A percentile compares a stretch with the other conserved stretches of the same genome.
Evolutionary conservation across 2,329 filamentous ascomycete species (phyloP).

Genomic region (Berkeleyomyces rouxiae): DNA sequence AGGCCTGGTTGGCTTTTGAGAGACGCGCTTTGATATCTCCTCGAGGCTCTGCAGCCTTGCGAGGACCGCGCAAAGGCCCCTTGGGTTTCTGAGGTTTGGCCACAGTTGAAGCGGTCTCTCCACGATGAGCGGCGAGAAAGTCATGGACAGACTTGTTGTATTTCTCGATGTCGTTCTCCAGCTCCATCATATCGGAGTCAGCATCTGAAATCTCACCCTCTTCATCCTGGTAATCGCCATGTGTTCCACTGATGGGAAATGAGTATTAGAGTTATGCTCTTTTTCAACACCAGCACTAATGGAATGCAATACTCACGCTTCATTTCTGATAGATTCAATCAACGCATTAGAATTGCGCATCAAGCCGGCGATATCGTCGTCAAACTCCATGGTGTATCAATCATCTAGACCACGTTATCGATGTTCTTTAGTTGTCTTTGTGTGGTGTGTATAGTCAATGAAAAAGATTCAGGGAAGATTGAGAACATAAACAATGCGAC

Average conservation of each 20-base stretch:
- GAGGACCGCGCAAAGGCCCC: conserved; percentile 27
- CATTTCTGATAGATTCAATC: conserved; percentile 11
- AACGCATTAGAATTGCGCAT: conserved; percentile 6
- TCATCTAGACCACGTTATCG: background rate
- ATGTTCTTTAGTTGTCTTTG: background rate
- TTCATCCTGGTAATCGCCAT: background rate
- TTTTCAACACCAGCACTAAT: background rate
- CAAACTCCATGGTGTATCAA: background rate
- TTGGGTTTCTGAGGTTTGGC: conserved; percentile 14
- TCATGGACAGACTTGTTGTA: conserved; percentile 27
- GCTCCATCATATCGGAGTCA: conserved; percentile 29
- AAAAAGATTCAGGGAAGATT: too few species aligned
- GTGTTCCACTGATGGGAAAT: background rate
- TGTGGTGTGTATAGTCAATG: too few species aligned
- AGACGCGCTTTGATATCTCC: conserved; percentile 55
- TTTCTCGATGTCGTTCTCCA: conserved; percentile 28
- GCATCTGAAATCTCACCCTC: conserved; percentile 24
- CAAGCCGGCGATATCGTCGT: conserved; percentile 4
- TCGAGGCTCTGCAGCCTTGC: conserved; percentile 49
- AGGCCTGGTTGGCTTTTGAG: conserved; percentile 49
- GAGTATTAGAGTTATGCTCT: background rate
- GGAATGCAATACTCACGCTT: conserved; percentile 3
- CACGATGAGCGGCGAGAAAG: conserved; percentile 24
- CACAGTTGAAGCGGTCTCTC: background rate
- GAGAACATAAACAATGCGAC: too few species aligned